Conservation (phyloP, 2,329 filamentous ascomycete species). For the Amesomyces nigricolor region DNA sequence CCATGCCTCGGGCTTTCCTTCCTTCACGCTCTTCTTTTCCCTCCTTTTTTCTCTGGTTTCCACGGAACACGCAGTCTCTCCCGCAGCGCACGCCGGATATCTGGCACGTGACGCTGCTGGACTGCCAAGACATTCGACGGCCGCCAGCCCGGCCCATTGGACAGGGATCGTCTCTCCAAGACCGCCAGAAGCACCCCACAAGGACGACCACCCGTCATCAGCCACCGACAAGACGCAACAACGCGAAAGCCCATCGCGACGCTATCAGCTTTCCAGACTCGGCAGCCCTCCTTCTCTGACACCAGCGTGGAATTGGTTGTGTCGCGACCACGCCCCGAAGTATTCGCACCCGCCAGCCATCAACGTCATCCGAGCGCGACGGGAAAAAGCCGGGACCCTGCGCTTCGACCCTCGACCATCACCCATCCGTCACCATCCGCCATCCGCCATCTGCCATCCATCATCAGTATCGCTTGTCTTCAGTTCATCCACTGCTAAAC, state of each 20-base stretch:
- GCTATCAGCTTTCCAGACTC: constrained; percentile 2
- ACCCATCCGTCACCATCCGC: too few species aligned
- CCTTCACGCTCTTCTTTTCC: too few species aligned
- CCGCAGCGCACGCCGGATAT: too few species aligned
- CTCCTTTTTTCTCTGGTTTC: too few species aligned
- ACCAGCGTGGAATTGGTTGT: neutral
- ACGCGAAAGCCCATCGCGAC: constrained; percentile 10
- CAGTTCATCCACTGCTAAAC: too few species aligned
- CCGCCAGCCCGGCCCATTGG: neutral
- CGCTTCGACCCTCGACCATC: too few species aligned
- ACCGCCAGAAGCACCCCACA: constrained; percentile 15
- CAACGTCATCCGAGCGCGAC: neutral
- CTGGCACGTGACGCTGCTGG: constrained; percentile 24
- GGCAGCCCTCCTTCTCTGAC: neutral
- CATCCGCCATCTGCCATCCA: too few species aligned
- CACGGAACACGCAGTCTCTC: neutral
- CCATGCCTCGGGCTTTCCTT: too few species aligned
- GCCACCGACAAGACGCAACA: constrained; percentile 7
- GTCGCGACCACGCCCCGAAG: neutral
- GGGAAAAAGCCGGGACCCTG: neutral
- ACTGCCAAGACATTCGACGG: constrained; percentile 9
- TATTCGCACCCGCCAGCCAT: too few species aligned
- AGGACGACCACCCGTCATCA: constrained; percentile 17
- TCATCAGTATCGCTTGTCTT: too few species aligned
- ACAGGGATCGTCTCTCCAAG: constrained; percentile 20